Conservation (phyloP, 768 basidiomycete genomes). For the Lactarius akahatsu region DNA sequence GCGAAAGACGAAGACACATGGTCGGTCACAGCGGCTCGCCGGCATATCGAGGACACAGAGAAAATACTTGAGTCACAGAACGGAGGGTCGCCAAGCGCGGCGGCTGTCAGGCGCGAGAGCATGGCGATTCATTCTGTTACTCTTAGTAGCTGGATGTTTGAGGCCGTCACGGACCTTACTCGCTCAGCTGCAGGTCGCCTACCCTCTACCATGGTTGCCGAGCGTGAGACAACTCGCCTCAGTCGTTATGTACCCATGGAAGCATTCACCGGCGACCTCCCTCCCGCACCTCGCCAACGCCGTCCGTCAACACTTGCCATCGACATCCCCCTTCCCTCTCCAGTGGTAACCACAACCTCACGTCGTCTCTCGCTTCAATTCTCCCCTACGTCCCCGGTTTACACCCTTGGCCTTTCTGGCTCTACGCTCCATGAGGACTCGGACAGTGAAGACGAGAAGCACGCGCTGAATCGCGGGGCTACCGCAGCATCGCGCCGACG, state of each 20-base stretch:
- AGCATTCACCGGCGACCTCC: constrained; percentile 32
- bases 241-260: constrained; percentile 42
- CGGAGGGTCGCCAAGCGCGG: constrained; percentile 37
- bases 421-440: constrained; percentile 37
- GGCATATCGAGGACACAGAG: constrained; percentile 45
- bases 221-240: constrained; percentile 32
- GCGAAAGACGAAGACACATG: constrained; percentile 38
- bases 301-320: constrained; percentile 45
- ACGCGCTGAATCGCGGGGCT: constrained; percentile 29
- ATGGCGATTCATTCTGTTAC: constrained; percentile 55
- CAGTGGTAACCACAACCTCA: constrained; percentile 38
- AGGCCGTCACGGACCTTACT: constrained; percentile 68
- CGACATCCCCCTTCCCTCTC: constrained; percentile 37
- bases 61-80: constrained; percentile 48
- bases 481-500: constrained; percentile 27
- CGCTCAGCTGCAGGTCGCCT: constrained; percentile 33
- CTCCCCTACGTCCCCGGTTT: constrained; percentile 47
- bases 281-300: constrained; percentile 30
- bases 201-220: constrained; percentile 33
- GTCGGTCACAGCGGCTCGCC: constrained; percentile 33
- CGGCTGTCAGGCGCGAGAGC: constrained; percentile 43
- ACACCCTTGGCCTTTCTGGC: constrained; percentile 30
- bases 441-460: constrained; percentile 48
- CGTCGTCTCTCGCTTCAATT: constrained; percentile 63
- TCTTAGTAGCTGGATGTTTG: constrained; percentile 83